These are phyloP conservation scores for Maudiozyma pseudohumilis DNA, from an alignment of 805 yeast species.

Conservation along the genomic window DNA sequence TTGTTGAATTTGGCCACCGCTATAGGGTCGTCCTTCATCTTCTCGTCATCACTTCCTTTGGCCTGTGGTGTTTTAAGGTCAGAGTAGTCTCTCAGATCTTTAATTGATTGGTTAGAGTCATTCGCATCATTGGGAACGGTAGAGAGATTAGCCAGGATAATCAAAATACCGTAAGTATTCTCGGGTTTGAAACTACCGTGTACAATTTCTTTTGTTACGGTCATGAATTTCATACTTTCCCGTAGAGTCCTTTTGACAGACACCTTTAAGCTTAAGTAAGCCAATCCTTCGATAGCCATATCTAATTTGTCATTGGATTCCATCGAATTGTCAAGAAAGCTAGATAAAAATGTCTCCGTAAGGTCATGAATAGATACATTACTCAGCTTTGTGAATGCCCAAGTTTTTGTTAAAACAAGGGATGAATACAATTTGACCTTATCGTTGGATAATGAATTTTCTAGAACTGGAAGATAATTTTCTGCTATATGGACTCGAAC, in stretches of 20 bases:
- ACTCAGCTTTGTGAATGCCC: conserved; percentile 39
- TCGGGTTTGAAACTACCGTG: conserved; percentile 8
- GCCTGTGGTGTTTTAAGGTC: conserved; percentile 19
- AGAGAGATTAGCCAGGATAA: conserved; percentile 29
- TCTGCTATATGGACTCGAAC: conserved; percentile 40
- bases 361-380: conserved; percentile 26
- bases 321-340: conserved; percentile 5
- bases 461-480: conserved; percentile 34
- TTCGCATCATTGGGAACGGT: conserved; percentile 12
- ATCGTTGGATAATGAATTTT: conserved; percentile 27
- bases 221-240: conserved; percentile 29
- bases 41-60: conserved; percentile 6
- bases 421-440: conserved; percentile 31
- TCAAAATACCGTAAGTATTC: conserved; percentile 27
- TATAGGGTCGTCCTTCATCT: conserved; percentile 6
- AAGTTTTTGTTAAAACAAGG: conserved; percentile 43
- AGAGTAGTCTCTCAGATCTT: conserved; percentile 26
- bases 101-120: conserved; percentile 15
- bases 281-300: conserved; percentile 36
- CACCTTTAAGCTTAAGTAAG: conserved; percentile 38
- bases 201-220: conserved; percentile 20
- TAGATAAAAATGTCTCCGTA: conserved; percentile 21
- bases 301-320: conserved; percentile 4
- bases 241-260: conserved; percentile 32
- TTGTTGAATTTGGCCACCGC: conserved; percentile 11